A percentile compares a stretch with the other conserved stretches of the same genome.
Conservation (phyloP, 1,284 basidiomycete genomes). For the Trametes sp. region DNA sequence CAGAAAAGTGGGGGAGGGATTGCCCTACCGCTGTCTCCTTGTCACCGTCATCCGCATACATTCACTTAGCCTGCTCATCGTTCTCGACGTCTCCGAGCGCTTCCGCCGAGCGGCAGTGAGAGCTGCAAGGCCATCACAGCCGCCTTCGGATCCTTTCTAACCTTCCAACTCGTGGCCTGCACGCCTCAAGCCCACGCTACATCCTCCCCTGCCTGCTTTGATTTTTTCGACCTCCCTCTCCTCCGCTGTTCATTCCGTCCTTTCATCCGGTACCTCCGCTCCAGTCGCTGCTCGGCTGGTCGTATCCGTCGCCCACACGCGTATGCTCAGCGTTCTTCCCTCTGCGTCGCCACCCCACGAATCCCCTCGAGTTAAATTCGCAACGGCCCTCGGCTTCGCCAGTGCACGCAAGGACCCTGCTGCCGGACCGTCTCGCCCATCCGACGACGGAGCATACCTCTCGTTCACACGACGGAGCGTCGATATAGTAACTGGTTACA, state of each 20-base stretch:
- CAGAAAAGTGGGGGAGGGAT: constrained; percentile 1
- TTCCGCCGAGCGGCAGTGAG: constrained; percentile 14
- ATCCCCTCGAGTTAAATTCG: constrained; percentile 50
- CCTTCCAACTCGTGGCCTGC: constrained; percentile 46
- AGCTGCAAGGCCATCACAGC: constrained; percentile 40
- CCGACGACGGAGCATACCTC: constrained; percentile 30
- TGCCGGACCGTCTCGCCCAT: constrained; percentile 29
- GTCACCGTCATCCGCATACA: constrained; percentile 21
- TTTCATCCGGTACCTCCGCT: no score
- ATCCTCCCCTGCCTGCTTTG: constrained; percentile 38
- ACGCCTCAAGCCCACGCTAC: constrained; percentile 44
- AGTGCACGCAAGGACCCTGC: constrained; percentile 37
- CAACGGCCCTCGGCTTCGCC: constrained; percentile 50
- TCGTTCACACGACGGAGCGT: constrained; percentile 38
- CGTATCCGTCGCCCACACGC: constrained; percentile 32
- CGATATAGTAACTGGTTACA: constrained; percentile 36
- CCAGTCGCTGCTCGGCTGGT: constrained; percentile 26
- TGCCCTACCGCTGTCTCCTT: background rate
- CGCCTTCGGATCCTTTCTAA: constrained; percentile 40
- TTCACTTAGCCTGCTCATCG: constrained; percentile 23
- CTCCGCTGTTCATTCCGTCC: constrained; percentile 21
- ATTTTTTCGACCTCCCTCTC: constrained; percentile 34
- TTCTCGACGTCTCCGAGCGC: constrained; percentile 6
- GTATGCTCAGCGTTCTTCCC: constrained; percentile 51
- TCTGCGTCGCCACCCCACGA: constrained; percentile 45